Evolutionary conservation across 345 rosid species (phyloP).

Genomic region (Brassica rapa): DNA sequence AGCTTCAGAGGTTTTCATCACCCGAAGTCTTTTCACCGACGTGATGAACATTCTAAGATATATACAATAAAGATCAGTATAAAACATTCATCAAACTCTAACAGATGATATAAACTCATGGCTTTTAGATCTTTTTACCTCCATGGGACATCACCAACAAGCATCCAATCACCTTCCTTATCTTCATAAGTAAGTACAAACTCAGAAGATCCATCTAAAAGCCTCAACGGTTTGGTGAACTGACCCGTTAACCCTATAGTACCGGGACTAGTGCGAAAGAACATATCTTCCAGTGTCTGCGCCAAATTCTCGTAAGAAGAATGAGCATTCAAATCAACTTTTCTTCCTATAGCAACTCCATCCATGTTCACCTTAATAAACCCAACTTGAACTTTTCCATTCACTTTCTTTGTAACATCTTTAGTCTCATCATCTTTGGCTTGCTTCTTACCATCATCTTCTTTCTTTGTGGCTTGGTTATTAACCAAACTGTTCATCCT

Average conservation of each 20-base stretch:
- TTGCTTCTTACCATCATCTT: slow-evolving; percentile 36
- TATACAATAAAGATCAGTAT: slow-evolving; percentile 2
- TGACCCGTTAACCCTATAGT: slow-evolving; percentile 39
- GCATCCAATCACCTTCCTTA: slow-evolving; percentile 98
- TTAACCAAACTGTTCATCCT: slow-evolving; percentile 81
- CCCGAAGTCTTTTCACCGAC: slow-evolving; percentile 82
- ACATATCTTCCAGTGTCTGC: slow-evolving; percentile 76
- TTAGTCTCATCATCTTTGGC: slow-evolving; percentile 57
- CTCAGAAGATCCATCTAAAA: slow-evolving; percentile 81
- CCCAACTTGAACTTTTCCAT: slow-evolving; percentile 59
- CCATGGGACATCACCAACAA: slow-evolving; percentile 99
- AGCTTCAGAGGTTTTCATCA: slow-evolving; percentile 86
- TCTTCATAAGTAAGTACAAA: slow-evolving; percentile 92
- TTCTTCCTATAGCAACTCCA: slow-evolving; percentile 87
- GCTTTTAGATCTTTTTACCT: slow-evolving; percentile 47
- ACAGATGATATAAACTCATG: neutral
- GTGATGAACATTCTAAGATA: slow-evolving; percentile 68
- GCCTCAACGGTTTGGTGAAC: slow-evolving; percentile 49
- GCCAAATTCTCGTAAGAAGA: slow-evolving; percentile 68
- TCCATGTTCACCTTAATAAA: slow-evolving; percentile 91
- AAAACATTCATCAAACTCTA: neutral
- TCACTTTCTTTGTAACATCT: slow-evolving; percentile 51
- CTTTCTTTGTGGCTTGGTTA: slow-evolving; percentile 61
- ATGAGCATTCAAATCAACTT: slow-evolving; percentile 80
- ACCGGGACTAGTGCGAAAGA: slow-evolving; percentile 49